These are phyloP conservation scores for Yarrowia sp. DNA, from an alignment of 805 yeast species.

Conservation along the genomic window DNA sequence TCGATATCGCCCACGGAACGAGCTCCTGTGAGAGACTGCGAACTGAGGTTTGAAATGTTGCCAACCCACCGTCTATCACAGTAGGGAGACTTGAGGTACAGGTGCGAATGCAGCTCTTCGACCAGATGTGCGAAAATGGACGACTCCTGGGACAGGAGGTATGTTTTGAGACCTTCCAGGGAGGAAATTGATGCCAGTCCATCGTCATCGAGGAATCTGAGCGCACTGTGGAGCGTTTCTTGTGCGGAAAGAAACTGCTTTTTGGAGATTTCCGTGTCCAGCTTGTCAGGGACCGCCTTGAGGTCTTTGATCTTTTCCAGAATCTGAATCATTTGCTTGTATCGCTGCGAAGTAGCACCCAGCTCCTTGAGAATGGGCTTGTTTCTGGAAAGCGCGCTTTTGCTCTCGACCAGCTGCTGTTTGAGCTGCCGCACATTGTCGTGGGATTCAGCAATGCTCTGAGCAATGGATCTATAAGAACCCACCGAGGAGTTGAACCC, in stretches of 20 bases:
- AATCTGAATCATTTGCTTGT: conserved; percentile 72
- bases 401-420: conserved; percentile 57
- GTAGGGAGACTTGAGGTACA: conserved; percentile 63
- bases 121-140: conserved; percentile 70
- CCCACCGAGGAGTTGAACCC: conserved; percentile 87
- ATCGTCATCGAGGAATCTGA: conserved; percentile 48
- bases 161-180: conserved; percentile 47
- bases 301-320: conserved; percentile 71
- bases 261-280: conserved; percentile 73
- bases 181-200: conserved; percentile 48
- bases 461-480: conserved; percentile 74
- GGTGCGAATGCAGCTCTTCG: conserved; percentile 75
- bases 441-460: conserved; percentile 70
- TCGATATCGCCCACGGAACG: conserved; percentile 41
- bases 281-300: conserved; percentile 62
- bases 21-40: conserved; percentile 41
- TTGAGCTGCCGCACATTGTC: conserved; percentile 59
- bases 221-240: conserved; percentile 57
- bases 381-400: conserved; percentile 59
- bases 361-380: conserved; percentile 67
- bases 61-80: conserved; percentile 47
- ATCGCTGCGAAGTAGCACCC: conserved; percentile 65
- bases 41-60: conserved; percentile 40
- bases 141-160: conserved; percentile 51
- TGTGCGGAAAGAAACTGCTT: conserved; percentile 74